A percentile compares a stretch with the other conserved stretches of the same genome.
Conservation (phyloP, 176 grass and related monocot genomes). For the Carex myosuroides region DNA sequence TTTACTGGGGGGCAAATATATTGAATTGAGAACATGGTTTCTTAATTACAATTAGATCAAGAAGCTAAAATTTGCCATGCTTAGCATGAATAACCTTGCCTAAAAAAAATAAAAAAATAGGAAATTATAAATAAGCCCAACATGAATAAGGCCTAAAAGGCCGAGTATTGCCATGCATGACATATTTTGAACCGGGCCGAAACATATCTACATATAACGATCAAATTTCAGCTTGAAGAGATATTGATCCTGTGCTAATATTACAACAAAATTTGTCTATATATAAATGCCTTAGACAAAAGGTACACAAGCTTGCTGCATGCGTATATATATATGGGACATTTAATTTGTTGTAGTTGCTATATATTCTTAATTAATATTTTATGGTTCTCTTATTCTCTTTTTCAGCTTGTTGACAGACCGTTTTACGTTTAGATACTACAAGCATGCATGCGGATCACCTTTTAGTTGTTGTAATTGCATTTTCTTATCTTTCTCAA, state of each 20-base stretch:
- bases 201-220: not conserved
- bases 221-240: not conserved
- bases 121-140: not conserved
- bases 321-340: no score
- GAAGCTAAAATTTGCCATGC: not conserved
- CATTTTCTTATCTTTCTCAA: not conserved
- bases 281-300: not conserved
- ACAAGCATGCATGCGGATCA: not conserved
- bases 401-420: not conserved
- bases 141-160: not conserved
- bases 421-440: not conserved
- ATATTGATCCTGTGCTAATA: not conserved
- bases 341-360: no score
- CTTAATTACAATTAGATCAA: not conserved
- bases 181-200: not conserved
- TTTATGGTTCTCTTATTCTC: not conserved
- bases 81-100: not conserved
- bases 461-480: not conserved
- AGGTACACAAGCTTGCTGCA: not conserved
- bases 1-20: not conserved
- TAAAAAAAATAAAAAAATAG: not conserved
- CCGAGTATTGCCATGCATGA: not conserved
- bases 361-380: no score
- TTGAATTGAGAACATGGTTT: not conserved
- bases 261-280: not conserved